Conservation (phyloP, 2,329 filamentous ascomycete species). For the Hypomyces rosellus region DNA sequence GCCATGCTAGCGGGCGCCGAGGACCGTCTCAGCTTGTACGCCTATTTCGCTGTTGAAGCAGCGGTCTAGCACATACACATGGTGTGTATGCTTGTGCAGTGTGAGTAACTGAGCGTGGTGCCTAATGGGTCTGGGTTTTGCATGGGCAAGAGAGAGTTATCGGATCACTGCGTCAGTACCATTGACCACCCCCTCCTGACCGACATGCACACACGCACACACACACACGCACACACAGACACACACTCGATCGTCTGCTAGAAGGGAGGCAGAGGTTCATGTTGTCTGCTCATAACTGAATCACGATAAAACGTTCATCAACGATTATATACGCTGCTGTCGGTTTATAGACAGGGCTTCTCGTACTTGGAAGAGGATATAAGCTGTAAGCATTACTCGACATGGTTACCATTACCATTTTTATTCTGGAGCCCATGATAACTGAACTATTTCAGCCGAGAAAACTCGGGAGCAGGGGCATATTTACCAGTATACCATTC, state of each 20-base stretch:
- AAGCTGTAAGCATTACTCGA: background rate
- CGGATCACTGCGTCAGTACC: constrained; percentile 13
- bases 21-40: constrained; percentile 4
- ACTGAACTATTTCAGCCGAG: constrained; percentile 2
- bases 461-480: constrained; percentile 6
- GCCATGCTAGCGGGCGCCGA: constrained; percentile 3
- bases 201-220: background rate
- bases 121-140: constrained; percentile 10
- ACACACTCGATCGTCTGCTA: no score
- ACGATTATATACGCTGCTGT: no score
- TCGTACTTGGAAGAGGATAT: background rate
- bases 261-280: no score
- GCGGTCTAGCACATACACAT: constrained; percentile 4
- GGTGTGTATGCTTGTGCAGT: background rate
- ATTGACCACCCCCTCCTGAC: constrained; percentile 5
- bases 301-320: no score
- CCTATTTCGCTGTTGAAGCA: constrained; percentile 1
- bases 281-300: background rate
- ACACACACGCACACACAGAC: background rate
- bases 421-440: constrained; percentile 1
- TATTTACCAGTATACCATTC: constrained; percentile 11
- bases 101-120: constrained; percentile 3
- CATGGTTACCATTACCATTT: background rate
- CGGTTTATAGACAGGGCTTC: background rate
- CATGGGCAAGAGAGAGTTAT: constrained; percentile 7